phyloP scores from a whole-genome alignment of 257 asterid species.

The Solanum chiquidenum region DNA sequence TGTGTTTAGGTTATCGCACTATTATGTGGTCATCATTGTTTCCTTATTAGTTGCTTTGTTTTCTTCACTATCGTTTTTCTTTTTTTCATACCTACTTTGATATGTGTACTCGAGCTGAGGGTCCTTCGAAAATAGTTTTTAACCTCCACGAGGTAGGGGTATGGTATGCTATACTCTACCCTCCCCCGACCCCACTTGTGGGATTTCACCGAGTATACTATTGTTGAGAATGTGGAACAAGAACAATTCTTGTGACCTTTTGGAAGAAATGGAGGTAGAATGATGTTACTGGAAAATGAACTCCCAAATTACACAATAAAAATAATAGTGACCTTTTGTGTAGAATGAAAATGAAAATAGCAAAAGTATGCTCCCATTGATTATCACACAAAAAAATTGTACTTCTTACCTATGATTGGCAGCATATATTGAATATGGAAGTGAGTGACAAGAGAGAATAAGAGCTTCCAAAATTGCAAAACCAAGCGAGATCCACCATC shows the following conservation, averaged over 20 bases:
- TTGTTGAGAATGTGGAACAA: not conserved
- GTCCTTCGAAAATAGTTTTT: too few species aligned
- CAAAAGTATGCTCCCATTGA: not conserved
- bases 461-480: constrained; percentile 77
- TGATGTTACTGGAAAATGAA: not conserved
- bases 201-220: not conserved
- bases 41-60: not conserved
- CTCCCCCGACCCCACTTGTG: not conserved
- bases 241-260: not conserved
- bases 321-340: not conserved
- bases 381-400: not conserved
- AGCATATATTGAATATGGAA: constrained; percentile 85
- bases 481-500: constrained; percentile 99
- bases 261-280: not conserved
- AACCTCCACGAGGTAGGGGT: not conserved
- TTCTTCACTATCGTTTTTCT: not conserved
- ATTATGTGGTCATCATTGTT: not conserved
- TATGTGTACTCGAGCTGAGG: not conserved
- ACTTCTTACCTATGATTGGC: constrained; percentile 72
- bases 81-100: not conserved
- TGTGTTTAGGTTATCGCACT: not conserved
- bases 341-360: not conserved
- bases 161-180: not conserved
- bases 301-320: not conserved
- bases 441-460: constrained; percentile 73